Evolutionary conservation across 1,139 yeast species (phyloP).

Genomic region (Kluyveromyces sp.): DNA sequence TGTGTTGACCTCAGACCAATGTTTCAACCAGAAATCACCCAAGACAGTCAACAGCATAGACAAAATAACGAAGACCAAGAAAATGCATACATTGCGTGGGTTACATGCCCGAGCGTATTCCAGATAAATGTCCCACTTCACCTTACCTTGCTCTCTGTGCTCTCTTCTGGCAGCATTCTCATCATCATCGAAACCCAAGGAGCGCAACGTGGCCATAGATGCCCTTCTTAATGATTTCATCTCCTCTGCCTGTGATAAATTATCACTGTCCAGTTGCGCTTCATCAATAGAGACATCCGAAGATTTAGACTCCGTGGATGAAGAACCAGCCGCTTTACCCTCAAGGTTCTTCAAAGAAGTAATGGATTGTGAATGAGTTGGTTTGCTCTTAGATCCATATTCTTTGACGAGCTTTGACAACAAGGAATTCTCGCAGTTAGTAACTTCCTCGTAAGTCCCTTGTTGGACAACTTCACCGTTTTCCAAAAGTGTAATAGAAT

Average conservation of each 20-base stretch:
- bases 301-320: slow-evolving; percentile 3
- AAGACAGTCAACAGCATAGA: slow-evolving; percentile 57
- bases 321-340: slow-evolving; percentile 14
- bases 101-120: slow-evolving; percentile 88
- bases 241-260: slow-evolving; percentile 22
- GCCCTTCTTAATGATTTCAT: slow-evolving; percentile 59
- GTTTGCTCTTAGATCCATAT: slow-evolving; percentile 46
- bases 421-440: slow-evolving; percentile 41
- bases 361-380: slow-evolving; percentile 19
- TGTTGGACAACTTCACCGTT: slow-evolving; percentile 76
- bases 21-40: slow-evolving; percentile 86
- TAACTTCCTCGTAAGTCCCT: slow-evolving; percentile 60
- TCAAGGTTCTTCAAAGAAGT: slow-evolving; percentile 32
- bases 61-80: slow-evolving; percentile 43
- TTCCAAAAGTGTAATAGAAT: slow-evolving; percentile 62
- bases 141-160: slow-evolving; percentile 88
- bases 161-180: slow-evolving; percentile 53
- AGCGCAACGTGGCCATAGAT: slow-evolving; percentile 50
- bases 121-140: slow-evolving; percentile 77
- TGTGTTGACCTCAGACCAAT: slow-evolving; percentile 92
- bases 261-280: slow-evolving; percentile 2
- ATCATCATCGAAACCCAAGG: slow-evolving; percentile 39
- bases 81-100: slow-evolving; percentile 54
- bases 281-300: slow-evolving; percentile 17
- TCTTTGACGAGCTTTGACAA: slow-evolving; percentile 63